phyloP scores from a whole-genome alignment of 108 stramenopile species.

The Skeletonema potamos region DNA sequence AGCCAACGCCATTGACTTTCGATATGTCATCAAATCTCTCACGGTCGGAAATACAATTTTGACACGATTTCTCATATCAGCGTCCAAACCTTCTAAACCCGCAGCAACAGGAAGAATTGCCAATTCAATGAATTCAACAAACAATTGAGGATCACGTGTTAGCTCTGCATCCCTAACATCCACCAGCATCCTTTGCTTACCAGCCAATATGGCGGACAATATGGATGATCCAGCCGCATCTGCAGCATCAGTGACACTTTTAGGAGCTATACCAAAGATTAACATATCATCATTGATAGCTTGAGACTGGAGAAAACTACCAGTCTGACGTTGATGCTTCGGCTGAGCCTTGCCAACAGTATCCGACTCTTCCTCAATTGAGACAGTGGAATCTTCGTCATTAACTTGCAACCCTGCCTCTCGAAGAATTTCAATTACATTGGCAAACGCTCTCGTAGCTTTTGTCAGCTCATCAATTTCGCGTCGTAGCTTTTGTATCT shows the following conservation, averaged over 20 bases:
- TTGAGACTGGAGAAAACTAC: slow-evolving; percentile 30
- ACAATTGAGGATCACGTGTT: slow-evolving; percentile 65
- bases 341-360: slow-evolving; percentile 3
- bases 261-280: slow-evolving; percentile 85
- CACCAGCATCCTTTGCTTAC: slow-evolving; percentile 88
- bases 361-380: slow-evolving; percentile 2
- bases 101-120: slow-evolving; percentile 85
- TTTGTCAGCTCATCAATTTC: slow-evolving; percentile 57
- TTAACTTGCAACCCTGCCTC: slow-evolving; percentile 64
- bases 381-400: slow-evolving; percentile 22
- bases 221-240: slow-evolving; percentile 86
- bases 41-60: slow-evolving; percentile 92
- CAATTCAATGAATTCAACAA: slow-evolving; percentile 87
- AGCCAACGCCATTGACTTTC: slow-evolving; percentile 80
- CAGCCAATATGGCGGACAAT: slow-evolving; percentile 76
- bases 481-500: slow-evolving; percentile 69
- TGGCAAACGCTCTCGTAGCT: slow-evolving; percentile 54
- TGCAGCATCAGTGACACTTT: slow-evolving; percentile 86
- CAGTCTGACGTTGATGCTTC: background rate
- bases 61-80: slow-evolving; percentile 68
- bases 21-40: slow-evolving; percentile 77
- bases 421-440: slow-evolving; percentile 63
- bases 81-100: slow-evolving; percentile 78
- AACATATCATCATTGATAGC: slow-evolving; percentile 54
- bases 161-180: slow-evolving; percentile 92